phyloP scores from a whole-genome alignment of 371 early-diverging fungal species.

The Coemansia sp. region DNA sequence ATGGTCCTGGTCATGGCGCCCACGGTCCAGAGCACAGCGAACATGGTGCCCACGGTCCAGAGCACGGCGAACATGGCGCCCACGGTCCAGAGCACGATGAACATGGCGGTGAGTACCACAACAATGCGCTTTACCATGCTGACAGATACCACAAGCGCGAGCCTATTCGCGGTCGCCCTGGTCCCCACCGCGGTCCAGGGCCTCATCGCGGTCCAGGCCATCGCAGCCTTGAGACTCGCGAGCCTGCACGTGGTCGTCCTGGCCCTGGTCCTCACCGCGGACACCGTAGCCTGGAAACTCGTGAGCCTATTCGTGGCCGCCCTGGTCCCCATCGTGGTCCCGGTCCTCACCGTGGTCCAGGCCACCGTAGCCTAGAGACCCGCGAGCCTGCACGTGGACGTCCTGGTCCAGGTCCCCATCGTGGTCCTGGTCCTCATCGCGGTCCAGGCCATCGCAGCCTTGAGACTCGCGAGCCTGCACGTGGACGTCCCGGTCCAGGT shows the following conservation, averaged over 20 bases:
- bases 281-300: neutral
- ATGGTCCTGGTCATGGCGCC: neutral
- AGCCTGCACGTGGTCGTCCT: neutral
- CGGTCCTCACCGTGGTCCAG: neutral
- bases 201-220: neutral
- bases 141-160: conserved; percentile 1
- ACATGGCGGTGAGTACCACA: neutral
- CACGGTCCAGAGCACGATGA: neutral
- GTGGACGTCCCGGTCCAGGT: neutral
- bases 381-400: neutral
- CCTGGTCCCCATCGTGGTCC: neutral
- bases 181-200: neutral
- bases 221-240: neutral
- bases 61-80: neutral
- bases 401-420: neutral
- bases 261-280: neutral
- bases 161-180: neutral
- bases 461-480: neutral
- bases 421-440: neutral
- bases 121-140: conserved; percentile 4
- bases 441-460: neutral
- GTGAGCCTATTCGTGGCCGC: neutral
- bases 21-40: neutral
- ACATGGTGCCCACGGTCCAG: neutral
- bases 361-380: neutral